Evolutionary conservation across 2,329 filamentous ascomycete genomes (phyloP), one percentile per base, ranked within the genome.

Genomic region (Arthroderma sp.): DNA sequence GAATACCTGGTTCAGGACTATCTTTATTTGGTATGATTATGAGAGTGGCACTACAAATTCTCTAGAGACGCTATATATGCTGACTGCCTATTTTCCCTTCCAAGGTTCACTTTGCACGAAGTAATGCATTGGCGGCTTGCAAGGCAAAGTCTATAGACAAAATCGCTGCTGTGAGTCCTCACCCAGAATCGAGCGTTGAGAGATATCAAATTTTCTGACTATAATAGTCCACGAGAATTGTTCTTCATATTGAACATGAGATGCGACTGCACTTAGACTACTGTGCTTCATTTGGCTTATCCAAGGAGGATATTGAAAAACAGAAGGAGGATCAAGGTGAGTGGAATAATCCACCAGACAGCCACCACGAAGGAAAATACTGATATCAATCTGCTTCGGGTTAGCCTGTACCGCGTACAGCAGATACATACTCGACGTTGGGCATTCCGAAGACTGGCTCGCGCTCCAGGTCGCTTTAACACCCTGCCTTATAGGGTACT

Each of bases 1-100:
- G 75, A 82, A 34, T 96, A 95, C 59, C 77, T 96, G 45, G 74
- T 91, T 6, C 89, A 96, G 56, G 89, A 96, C 57, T 95, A 95
- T 56, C 71, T 94, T 4, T 96, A 91, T 57, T 68, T 95, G 37
- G 83, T 91, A 55, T 5, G 41, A 11, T 9, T 11, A 8, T 34
- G 32, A 11, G 11, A 34, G 36, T 22, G 15, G 15, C 15, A 22
- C 15, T 22, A 22, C 15, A 22, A 22, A 22, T 22, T 22, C 15
- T 22, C 15, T 22, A 22, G 15, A 22, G 15, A 22, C 15, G 15
- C 15, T 22, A 22, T 22, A 22, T 22, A 22, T 22, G 15, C 15
- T 11, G n/a, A 37, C 6, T 15, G 38, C 6, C 38, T 40, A 38
- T 22, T 10, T 29, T n/a, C 27, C 58, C 10, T 11, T 34, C 39